A percentile compares a stretch with the other conserved stretches of the same genome.
Conservation (phyloP, 768 basidiomycete species). For the Lentinula aciculospora region DNA sequence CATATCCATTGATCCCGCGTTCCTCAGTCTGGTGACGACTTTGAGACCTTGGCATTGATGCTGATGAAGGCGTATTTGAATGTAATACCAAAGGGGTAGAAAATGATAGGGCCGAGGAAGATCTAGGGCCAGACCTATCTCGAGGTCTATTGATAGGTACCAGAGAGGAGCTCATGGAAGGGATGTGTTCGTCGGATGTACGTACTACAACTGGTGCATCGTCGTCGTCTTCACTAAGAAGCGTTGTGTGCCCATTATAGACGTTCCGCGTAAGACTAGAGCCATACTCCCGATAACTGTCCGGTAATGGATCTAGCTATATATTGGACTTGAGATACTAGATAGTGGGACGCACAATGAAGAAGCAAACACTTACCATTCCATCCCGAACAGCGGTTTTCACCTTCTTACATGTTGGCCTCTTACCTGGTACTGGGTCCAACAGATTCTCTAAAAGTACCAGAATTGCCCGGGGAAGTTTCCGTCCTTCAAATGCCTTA, state of each 20-base stretch:
- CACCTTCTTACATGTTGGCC: constrained; percentile 74
- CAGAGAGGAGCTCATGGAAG: neutral
- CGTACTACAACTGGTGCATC: neutral
- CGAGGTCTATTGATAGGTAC: neutral
- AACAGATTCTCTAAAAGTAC: constrained; percentile 70
- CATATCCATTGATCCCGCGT: neutral
- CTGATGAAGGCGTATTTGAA: neutral
- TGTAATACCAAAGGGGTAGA: neutral
- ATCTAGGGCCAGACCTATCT: neutral
- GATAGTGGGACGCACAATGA: constrained; percentile 5
- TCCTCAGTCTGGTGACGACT: neutral
- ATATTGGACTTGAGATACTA: constrained; percentile 17
- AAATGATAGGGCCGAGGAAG: neutral
- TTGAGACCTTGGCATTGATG: neutral
- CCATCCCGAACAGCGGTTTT: constrained; percentile 63
- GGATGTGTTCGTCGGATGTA: neutral
- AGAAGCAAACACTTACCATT: constrained; percentile 43
- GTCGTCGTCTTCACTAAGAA: neutral
- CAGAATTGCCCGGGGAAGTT: constrained; percentile 65
- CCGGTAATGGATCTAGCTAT: constrained; percentile 3
- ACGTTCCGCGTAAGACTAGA: neutral
- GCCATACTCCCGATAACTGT: neutral
- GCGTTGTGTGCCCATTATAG: neutral
- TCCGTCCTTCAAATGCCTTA: constrained; percentile 60
- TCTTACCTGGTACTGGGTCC: constrained; percentile 48